Percentiles rank a stretch among this genome's conserved stretches.
phyloP scores from a whole-genome alignment of 176 grass and related monocot genomes.

The Metroxylon sagu region DNA sequence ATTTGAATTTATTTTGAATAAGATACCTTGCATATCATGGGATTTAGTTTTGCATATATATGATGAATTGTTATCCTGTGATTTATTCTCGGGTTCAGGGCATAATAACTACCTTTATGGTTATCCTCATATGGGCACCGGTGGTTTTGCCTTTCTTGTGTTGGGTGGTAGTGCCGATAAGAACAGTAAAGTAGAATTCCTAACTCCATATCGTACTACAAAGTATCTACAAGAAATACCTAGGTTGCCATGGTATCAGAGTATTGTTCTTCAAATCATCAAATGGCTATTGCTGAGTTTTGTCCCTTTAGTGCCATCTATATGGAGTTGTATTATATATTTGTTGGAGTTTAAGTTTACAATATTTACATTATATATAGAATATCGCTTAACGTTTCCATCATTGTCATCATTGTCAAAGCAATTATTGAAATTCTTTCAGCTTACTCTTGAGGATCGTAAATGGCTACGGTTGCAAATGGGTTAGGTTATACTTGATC shows the following conservation, averaged over 20 bases:
- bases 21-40: no score
- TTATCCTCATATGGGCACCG: conserved; percentile 81
- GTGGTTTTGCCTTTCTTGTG: conserved; percentile 83
- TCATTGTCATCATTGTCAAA: conserved; percentile 87
- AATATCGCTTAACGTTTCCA: conserved; percentile 86
- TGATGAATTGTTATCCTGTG: no score
- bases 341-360: conserved; percentile 85
- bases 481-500: conserved; percentile 25
- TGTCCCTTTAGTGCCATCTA: conserved; percentile 95
- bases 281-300: conserved; percentile 68
- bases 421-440: conserved; percentile 90
- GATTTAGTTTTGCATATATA: no score
- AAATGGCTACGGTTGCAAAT: conserved; percentile 59
- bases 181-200: conserved; percentile 79
- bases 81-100: no score
- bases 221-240: conserved; percentile 90
- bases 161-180: conserved; percentile 82
- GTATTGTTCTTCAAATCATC: conserved; percentile 66
- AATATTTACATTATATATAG: conserved; percentile 97
- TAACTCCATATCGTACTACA: conserved; percentile 64
- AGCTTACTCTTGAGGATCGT: conserved; percentile 86
- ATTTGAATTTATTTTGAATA: no score
- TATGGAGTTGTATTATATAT: conserved; percentile 92
- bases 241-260: conserved; percentile 68
- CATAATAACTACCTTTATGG: conserved; percentile 53